These are phyloP conservation scores for Brachypodium distachyon DNA, from an alignment of 202 grass and related monocot species.

Conservation along the genomic window DNA sequence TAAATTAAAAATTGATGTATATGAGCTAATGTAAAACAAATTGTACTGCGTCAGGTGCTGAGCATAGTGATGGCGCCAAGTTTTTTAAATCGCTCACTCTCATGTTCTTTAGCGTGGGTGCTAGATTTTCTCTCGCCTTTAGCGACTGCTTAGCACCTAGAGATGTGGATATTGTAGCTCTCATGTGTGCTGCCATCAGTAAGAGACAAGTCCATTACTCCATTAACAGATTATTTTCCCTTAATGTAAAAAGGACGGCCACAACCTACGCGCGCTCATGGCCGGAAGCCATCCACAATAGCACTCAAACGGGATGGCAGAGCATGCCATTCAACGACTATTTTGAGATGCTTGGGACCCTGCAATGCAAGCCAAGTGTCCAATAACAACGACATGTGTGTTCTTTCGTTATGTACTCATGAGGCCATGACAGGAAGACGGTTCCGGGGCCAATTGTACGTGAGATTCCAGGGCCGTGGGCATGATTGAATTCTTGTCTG, in stretches of 20 bases:
- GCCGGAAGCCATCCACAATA: background rate
- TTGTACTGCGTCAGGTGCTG: no score
- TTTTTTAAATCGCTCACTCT: no score
- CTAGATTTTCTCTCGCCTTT: no score
- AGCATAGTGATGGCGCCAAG: no score
- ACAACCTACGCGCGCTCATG: background rate
- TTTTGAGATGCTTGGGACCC: slow-evolving; percentile 3
- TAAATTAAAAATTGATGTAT: no score
- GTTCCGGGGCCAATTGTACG: background rate
- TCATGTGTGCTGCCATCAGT: no score
- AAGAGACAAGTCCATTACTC: no score
- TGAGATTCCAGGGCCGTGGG: background rate
- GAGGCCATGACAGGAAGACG: slow-evolving; percentile 12
- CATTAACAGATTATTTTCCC: no score
- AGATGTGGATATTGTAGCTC: no score
- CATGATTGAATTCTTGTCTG: slow-evolving; percentile 17
- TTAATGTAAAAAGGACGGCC: background rate
- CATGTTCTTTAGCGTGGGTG: no score
- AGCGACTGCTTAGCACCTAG: no score
- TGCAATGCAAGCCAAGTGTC: background rate
- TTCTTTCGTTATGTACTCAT: background rate
- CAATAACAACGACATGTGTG: background rate
- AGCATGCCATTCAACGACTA: background rate
- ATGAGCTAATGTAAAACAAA: no score
- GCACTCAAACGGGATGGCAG: background rate